Base-by-base conservation (phyloP, 2,329 filamentous ascomycete genomes). In the Ophiostoma angusticollis region DNA sequence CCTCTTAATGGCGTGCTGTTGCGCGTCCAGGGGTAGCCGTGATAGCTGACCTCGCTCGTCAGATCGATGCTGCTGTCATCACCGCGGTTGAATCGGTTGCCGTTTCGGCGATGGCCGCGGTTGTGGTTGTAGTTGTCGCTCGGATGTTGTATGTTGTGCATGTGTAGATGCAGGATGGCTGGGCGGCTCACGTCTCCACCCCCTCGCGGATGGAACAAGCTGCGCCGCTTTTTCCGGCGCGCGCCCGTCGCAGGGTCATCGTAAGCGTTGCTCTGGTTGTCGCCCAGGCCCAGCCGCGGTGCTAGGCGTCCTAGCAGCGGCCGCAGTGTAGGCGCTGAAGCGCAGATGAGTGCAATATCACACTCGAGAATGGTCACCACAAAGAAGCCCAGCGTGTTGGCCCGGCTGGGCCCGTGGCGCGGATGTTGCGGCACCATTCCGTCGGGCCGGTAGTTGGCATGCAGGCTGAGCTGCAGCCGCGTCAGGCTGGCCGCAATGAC, bases 331-430 rank as follows among this genome's bases (percentile, higher is more conserved):
- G 57, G 56, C 22, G 54, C 56, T 36, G 55, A 53, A 11, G 56
- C 55, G 37, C 56, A 58, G 17, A 59, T 53, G 11, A 59, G 43
- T n/a, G 54, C 56, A 9, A 58, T 45, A 32, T 59, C 56, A 41
- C 54, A 52, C 50, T 59, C 56, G 16, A 59, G 43, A 4, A 58
- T 45, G n/a, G 55, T 59, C 52, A 58, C 52, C 41, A 58, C 53
- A 37, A 57, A 59, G 38, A 58, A 58, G n/a, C 49, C 50, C 6
- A 57, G 46, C 2, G 50, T 50, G 37, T 52, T 51, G 9, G 48
- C 44, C 4, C 45, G 44, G 6, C 31, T 24, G 8, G 45, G 40
- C 13, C 43, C 46, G 17, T 40, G 35, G 4, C 18, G 29, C 6
- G 6, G 4, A 6, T 11, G 31, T 48, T 43, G 22, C 34, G 27